Conservation (phyloP, 2,329 filamentous ascomycete genomes). For the Clonostachys rosea region DNA sequence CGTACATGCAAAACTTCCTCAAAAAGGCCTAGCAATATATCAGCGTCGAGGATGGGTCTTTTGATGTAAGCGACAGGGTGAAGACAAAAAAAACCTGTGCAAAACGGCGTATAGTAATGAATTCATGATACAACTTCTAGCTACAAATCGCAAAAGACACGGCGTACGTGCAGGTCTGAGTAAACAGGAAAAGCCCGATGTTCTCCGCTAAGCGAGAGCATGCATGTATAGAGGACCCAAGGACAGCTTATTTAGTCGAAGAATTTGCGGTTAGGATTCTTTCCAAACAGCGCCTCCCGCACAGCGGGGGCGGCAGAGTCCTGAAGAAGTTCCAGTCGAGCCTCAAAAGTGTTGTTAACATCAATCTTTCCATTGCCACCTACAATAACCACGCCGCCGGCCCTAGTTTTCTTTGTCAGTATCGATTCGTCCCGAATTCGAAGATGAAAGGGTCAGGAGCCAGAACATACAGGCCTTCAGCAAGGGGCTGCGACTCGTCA, state of each 20-base stretch:
- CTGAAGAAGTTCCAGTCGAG: slow-evolving; percentile 80
- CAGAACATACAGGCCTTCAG: slow-evolving; percentile 73
- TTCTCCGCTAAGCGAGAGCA: too few relatives aligned
- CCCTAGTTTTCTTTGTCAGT: slow-evolving; percentile 40
- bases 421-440: background rate
- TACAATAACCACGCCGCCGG: slow-evolving; percentile 77
- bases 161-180: too few relatives aligned
- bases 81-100: too few relatives aligned
- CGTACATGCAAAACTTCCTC: slow-evolving; percentile 44
- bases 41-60: too few relatives aligned
- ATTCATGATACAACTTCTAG: too few relatives aligned
- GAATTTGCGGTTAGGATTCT: slow-evolving; percentile 95
- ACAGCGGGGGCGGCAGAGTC: slow-evolving; percentile 80
- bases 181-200: too few relatives aligned
- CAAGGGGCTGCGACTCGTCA: slow-evolving; percentile 74
- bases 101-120: too few relatives aligned
- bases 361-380: slow-evolving; percentile 90
- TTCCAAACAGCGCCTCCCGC: slow-evolving; percentile 82
- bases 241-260: slow-evolving; percentile 59
- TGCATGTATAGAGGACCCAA: too few relatives aligned
- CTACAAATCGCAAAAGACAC: too few relatives aligned
- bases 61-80: too few relatives aligned
- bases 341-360: slow-evolving; percentile 97
- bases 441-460: background rate
- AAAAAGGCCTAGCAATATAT: slow-evolving; percentile 9